A percentile compares a stretch with the other conserved stretches of the same genome.
phyloP scores from a whole-genome alignment of 208 protist species.

The Herpetomonas samuelpessoai region DNA sequence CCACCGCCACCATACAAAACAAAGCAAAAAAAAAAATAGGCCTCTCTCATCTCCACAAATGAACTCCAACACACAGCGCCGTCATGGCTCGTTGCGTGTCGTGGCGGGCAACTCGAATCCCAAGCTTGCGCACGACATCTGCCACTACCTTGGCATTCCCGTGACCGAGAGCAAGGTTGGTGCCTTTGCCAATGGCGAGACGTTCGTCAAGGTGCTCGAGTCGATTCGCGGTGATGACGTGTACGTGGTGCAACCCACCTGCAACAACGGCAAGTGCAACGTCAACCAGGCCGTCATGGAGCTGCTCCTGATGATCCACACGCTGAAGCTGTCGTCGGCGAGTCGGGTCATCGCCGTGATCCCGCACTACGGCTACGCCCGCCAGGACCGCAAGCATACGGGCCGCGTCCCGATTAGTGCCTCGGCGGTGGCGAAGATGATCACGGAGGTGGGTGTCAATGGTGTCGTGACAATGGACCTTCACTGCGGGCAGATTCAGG shows the following conservation, averaged over 20 bases:
- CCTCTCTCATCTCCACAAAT: constrained; percentile 13
- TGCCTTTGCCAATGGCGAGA: constrained; percentile 88
- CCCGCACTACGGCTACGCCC: constrained; percentile 95
- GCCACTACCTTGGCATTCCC: constrained; percentile 64
- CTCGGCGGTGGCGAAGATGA: constrained; percentile 91
- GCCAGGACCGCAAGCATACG: constrained; percentile 96
- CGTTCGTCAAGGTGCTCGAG: constrained; percentile 81
- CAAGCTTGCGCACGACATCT: constrained; percentile 80
- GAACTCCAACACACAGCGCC: constrained; percentile 29
- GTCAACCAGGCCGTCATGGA: constrained; percentile 96
- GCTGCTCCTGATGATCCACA: constrained; percentile 93
- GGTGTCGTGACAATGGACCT: constrained; percentile 94
- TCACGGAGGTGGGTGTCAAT: constrained; percentile 90
- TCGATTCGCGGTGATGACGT: constrained; percentile 93
- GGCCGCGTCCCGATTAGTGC: constrained; percentile 95
- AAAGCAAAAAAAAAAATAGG: constrained; percentile 12
- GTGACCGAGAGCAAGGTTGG: constrained; percentile 70
- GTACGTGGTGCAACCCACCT: constrained; percentile 96
- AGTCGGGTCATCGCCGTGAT: constrained; percentile 93
- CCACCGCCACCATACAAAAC: too few species aligned
- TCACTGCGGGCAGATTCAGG: constrained; percentile 95
- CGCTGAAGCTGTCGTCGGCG: constrained; percentile 88
- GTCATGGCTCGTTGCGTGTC: constrained; percentile 73
- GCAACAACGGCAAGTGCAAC: constrained; percentile 72
- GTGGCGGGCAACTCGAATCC: constrained; percentile 87